Evolutionary conservation across 2,329 filamentous ascomycete genomes (phyloP).

Genomic region (Fusarium musae): DNA sequence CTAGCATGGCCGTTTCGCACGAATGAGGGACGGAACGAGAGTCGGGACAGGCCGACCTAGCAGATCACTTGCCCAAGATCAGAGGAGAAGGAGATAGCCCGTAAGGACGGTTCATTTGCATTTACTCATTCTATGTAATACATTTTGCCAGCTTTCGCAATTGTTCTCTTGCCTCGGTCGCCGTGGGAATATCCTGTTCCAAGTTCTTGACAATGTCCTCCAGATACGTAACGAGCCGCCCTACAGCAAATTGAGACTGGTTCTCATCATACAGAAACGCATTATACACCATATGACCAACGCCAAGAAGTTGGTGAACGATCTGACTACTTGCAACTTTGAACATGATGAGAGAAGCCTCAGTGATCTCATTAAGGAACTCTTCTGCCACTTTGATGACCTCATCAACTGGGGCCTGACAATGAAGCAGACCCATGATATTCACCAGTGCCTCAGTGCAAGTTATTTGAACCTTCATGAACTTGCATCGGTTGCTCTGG

Average conservation of each 20-base stretch:
- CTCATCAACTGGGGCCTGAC: neutral
- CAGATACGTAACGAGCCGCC: neutral
- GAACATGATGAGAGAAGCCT: neutral
- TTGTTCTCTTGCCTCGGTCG: neutral
- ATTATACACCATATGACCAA: conserved; percentile 1
- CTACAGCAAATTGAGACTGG: neutral
- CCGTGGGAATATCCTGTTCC: neutral
- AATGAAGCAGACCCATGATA: neutral
- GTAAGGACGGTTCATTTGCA: neutral
- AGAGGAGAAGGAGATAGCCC: no score
- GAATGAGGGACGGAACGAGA: neutral
- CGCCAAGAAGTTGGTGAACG: neutral
- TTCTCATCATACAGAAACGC: neutral
- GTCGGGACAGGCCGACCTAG: no score
- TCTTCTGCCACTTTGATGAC: conserved; percentile 1
- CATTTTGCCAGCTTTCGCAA: neutral
- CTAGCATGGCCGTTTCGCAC: neutral
- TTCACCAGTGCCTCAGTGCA: neutral
- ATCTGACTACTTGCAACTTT: conserved; percentile 1
- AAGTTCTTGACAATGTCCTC: conserved; percentile 1
- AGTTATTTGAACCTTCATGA: neutral
- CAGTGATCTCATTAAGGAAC: neutral
- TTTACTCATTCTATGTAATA: neutral
- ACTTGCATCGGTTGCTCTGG: neutral
- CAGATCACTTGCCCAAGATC: accelerated